These are phyloP conservation scores for Auriculariales sp. DNA, from an alignment of 768 basidiomycete species.

Conservation along the genomic window DNA sequence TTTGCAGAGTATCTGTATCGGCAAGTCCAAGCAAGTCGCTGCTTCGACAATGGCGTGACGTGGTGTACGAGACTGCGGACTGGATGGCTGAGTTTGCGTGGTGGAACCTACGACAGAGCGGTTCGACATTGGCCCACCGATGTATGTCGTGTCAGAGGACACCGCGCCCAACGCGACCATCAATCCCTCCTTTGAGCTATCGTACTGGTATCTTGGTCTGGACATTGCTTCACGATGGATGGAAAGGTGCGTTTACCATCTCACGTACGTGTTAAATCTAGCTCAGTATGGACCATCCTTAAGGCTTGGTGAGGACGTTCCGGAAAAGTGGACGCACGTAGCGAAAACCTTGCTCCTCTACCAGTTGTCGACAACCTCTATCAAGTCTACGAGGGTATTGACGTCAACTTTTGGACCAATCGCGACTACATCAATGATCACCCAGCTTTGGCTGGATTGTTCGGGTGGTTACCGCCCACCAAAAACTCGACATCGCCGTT, in stretches of 20 bases:
- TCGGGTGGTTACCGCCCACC: slow-evolving; percentile 44
- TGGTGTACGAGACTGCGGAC: slow-evolving; percentile 39
- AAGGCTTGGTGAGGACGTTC: slow-evolving; percentile 24
- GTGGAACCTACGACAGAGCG: slow-evolving; percentile 30
- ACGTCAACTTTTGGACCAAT: slow-evolving; percentile 36
- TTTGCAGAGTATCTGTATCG: slow-evolving; percentile 47
- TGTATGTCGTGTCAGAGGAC: slow-evolving; percentile 43
- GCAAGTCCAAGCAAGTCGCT: slow-evolving; percentile 20
- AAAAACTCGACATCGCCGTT: slow-evolving; percentile 29
- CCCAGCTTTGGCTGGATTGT: slow-evolving; percentile 38
- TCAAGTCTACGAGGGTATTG: slow-evolving; percentile 40
- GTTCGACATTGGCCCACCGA: slow-evolving; percentile 45
- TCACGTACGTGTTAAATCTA: too few species aligned
- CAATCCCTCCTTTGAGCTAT: slow-evolving; percentile 44
- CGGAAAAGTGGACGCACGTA: slow-evolving; percentile 29
- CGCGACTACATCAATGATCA: slow-evolving; percentile 40
- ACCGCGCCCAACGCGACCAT: slow-evolving; percentile 37
- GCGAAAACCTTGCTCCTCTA: slow-evolving; percentile 31
- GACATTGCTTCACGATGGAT: slow-evolving; percentile 36
- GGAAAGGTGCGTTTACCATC: slow-evolving; percentile 12
- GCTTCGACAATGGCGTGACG: slow-evolving; percentile 33
- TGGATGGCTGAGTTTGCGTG: slow-evolving; percentile 47
- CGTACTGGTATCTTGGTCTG: slow-evolving; percentile 42
- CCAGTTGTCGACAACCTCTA: slow-evolving; percentile 38
- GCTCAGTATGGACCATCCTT: too few species aligned